Evolutionary conservation across 805 yeast genomes (phyloP), one percentile per base, ranked within the genome.

Genomic region (Groenewaldozyma salmanticensis): DNA sequence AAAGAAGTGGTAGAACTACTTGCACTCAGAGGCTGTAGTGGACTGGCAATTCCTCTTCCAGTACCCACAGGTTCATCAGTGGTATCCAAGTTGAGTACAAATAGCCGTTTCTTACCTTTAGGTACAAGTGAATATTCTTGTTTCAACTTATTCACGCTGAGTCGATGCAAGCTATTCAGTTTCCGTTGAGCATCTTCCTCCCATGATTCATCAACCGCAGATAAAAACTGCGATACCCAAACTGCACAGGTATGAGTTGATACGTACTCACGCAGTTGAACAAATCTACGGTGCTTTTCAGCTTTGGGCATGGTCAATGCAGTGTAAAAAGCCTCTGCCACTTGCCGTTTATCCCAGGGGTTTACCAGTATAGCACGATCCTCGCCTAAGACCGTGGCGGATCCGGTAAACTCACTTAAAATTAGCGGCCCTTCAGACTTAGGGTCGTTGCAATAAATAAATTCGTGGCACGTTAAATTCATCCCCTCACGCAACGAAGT

Each of bases 401-500:
- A 83, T 1, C 98, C 98, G 1, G 96, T 87, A 53, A 92, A 92
- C 60, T 92, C 98, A 31, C 95, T 83, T 42, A 92, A 61, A 35
- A 92, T 72, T 44, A 75, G 74, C 6, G 51, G 51, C 4, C 48
- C 46, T 33, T 40, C 31, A n/a, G 42, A 31, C 39, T 51, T 45
- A 7, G 58, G 52, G 19, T 48, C 47, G 20, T 48, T 42, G 20
- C 94, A 83, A 42, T 79, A 80, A 33, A 87, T 73, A 58, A 81
- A 92, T 59, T 92, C 98, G 57, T 92, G 98, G 52, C 96, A 90
- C 0, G 97, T 88, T 55, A 92, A 68, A 53, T 92, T 92, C 87
- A 92, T 83, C 20, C 98, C 98, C 60, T 92, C 98, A 57, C 98
- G 78, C 70, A 90, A 74, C 1, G 95, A 83, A 6, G 94, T 79